Conservation (phyloP, 495 filamentous ascomycete genomes). For the Corynascus novoguineensis region DNA sequence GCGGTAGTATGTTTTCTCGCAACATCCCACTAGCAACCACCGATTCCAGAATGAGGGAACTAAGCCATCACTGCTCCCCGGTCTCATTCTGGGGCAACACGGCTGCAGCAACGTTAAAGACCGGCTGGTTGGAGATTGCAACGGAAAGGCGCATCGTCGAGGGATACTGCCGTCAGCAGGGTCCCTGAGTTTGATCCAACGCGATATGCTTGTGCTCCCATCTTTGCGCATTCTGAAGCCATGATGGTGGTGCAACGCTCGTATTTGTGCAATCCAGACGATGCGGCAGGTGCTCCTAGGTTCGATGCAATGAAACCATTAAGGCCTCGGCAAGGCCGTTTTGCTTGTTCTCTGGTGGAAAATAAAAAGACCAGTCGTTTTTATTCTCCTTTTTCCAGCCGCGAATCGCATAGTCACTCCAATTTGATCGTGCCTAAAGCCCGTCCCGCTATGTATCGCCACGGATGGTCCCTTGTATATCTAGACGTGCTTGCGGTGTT, state of each 20-base stretch:
- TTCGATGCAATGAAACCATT: background rate
- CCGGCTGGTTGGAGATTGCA: slow-evolving; percentile 6
- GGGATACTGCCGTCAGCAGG: slow-evolving; percentile 8
- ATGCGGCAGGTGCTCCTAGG: slow-evolving; percentile 2
- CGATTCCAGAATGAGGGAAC: no score
- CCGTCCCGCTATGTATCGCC: background rate
- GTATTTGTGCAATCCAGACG: slow-evolving; percentile 14
- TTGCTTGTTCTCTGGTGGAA: background rate
- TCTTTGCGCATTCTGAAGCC: slow-evolving; percentile 8
- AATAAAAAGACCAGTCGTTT: background rate
- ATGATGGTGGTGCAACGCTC: slow-evolving; percentile 12
- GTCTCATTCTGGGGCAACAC: background rate
- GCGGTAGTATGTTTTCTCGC: no score
- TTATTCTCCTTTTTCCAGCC: background rate
- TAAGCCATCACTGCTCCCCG: background rate
- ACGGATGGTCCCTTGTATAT: background rate
- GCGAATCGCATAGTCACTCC: background rate
- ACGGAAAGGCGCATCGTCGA: slow-evolving; percentile 14
- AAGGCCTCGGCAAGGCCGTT: no score
- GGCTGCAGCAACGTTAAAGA: background rate
- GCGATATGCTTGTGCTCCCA: background rate
- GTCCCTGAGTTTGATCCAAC: slow-evolving; percentile 13
- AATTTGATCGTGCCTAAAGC: background rate
- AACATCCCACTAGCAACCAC: no score
- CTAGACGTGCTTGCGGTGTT: background rate